Conservation (phyloP, 768 basidiomycete genomes). For the Dacryopinax spathularia region DNA sequence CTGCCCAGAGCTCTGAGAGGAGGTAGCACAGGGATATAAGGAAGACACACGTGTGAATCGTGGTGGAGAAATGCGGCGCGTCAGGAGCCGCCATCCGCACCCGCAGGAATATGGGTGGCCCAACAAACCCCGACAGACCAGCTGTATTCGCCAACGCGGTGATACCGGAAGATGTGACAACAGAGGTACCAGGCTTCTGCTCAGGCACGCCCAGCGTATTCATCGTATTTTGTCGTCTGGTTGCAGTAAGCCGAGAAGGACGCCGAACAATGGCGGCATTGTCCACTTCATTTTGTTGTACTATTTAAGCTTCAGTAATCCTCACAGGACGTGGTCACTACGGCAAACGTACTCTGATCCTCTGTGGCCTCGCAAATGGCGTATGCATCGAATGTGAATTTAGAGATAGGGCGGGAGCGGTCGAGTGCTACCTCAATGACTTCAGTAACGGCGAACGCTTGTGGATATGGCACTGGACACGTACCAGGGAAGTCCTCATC, state of each 20-base stretch:
- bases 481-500: conserved; percentile 96
- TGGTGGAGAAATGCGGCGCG: conserved; percentile 66
- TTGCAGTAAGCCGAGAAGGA: conserved; percentile 45
- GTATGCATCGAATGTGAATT: conserved; percentile 82
- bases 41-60: conserved; percentile 71
- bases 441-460: neutral
- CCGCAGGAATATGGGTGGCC: conserved; percentile 70
- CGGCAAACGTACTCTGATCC: conserved; percentile 18
- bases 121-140: conserved; percentile 17
- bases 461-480: conserved; percentile 21
- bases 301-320: conserved; percentile 20
- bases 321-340: neutral
- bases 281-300: conserved; percentile 64
- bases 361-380: conserved; percentile 67
- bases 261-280: conserved; percentile 72
- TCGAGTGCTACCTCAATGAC: conserved; percentile 69
- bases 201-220: neutral
- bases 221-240: neutral
- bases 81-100: conserved; percentile 70
- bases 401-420: conserved; percentile 65
- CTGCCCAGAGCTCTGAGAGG: conserved; percentile 24
- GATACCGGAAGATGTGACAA: neutral
- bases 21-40: neutral
- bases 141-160: neutral
- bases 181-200: neutral